These are phyloP conservation scores for Cyclanthera cordifolia DNA, from an alignment of 306 rosid genomes.

Conservation along the genomic window DNA sequence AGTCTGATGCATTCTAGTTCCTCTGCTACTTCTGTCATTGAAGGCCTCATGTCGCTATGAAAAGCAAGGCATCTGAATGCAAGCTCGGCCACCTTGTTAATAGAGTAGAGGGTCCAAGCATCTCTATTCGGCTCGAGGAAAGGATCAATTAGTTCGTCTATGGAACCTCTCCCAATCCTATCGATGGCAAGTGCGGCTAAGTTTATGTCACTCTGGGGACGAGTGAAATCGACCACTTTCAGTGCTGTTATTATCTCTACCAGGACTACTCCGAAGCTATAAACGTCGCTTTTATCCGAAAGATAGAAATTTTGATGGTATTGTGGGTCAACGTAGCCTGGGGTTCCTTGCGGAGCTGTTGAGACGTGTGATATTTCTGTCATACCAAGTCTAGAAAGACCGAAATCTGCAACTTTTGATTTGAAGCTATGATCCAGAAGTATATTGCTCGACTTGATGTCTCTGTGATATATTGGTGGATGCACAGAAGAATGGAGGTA, in stretches of 20 bases:
- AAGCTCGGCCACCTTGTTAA: slow-evolving; percentile 84
- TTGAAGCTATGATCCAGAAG: slow-evolving; percentile 66
- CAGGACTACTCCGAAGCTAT: slow-evolving; percentile 89
- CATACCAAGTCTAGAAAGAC: slow-evolving; percentile 92
- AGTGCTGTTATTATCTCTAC: slow-evolving; percentile 83
- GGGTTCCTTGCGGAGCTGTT: slow-evolving; percentile 97
- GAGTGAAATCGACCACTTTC: slow-evolving; percentile 82
- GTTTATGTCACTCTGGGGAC: slow-evolving; percentile 71
- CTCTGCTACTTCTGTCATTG: slow-evolving; percentile 89
- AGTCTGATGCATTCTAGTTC: slow-evolving; percentile 63
- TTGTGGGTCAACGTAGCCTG: slow-evolving; percentile 95
- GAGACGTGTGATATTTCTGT: slow-evolving; percentile 75
- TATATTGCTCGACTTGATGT: slow-evolving; percentile 85
- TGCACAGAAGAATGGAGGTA: slow-evolving; percentile 77
- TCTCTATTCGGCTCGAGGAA: slow-evolving; percentile 81
- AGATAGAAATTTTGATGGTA: slow-evolving; percentile 94
- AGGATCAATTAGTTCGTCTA: slow-evolving; percentile 82
- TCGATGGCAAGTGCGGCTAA: slow-evolving; percentile 96
- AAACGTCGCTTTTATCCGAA: slow-evolving; percentile 91
- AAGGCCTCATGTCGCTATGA: slow-evolving; percentile 84
- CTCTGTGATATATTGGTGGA: slow-evolving; percentile 95
- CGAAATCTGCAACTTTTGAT: slow-evolving; percentile 94
- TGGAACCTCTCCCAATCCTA: slow-evolving; percentile 62
- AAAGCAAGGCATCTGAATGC: slow-evolving; percentile 97
- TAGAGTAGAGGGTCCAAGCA: slow-evolving; percentile 90